These are phyloP conservation scores for Halophytophthora batemanensis DNA, from an alignment of 352 stramenopile genomes.

Conservation along the genomic window DNA sequence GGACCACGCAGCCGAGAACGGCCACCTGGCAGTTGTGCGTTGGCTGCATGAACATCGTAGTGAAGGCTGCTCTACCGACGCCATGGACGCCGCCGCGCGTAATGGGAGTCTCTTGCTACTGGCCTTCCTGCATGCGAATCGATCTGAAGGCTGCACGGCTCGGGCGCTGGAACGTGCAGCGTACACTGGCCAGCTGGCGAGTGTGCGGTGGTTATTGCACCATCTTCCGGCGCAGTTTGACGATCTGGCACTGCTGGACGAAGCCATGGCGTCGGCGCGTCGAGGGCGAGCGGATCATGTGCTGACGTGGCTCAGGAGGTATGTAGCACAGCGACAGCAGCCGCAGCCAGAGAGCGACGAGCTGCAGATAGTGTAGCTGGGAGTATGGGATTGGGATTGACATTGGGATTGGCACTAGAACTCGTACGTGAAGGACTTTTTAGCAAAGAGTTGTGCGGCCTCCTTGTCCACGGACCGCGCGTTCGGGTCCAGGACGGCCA, in stretches of 20 bases:
- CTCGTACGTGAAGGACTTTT: conserved; percentile 48
- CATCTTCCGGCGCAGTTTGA: conserved; percentile 25
- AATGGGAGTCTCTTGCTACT: conserved; percentile 39
- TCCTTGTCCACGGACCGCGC: conserved; percentile 12
- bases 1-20: conserved; percentile 41
- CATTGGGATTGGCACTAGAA: conserved; percentile 17
- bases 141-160: conserved; percentile 23
- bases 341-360: not conserved
- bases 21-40: conserved; percentile 31
- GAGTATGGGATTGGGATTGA: not conserved
- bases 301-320: conserved; percentile 19
- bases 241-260: conserved; percentile 6
- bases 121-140: conserved; percentile 23
- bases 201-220: conserved; percentile 29
- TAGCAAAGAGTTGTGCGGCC: conserved; percentile 22
- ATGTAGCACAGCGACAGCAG: conserved; percentile 4
- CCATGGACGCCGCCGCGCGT: conserved; percentile 41
- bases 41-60: conserved; percentile 37
- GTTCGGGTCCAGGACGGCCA: conserved; percentile 30
- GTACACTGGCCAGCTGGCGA: conserved; percentile 31
- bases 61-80: conserved; percentile 39
- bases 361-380: not conserved
- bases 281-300: conserved; percentile 31
- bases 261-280: conserved; percentile 20
- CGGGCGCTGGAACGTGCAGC: conserved; percentile 24